Conservation (phyloP, 2,329 filamentous ascomycete genomes). For the Cercospora sp. region DNA sequence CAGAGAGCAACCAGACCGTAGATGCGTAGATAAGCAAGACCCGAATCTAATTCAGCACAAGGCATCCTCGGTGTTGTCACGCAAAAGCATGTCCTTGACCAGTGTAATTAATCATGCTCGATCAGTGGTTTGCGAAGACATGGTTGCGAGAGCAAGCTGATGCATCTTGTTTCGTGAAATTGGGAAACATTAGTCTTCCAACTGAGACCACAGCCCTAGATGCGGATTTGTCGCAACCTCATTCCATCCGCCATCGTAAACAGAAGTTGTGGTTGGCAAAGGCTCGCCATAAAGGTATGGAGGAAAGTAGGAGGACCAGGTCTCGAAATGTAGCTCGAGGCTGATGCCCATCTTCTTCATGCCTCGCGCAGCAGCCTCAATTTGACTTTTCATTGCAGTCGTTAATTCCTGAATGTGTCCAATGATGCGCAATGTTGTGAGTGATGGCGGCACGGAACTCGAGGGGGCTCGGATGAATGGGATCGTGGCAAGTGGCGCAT, state of each 20-base stretch:
- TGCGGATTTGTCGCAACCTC: neutral
- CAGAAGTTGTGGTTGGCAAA: constrained; percentile 10
- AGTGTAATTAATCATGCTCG: neutral
- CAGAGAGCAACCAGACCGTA: neutral
- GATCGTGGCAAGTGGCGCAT: constrained; percentile 7
- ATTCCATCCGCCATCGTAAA: constrained; percentile 11
- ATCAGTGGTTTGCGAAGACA: neutral
- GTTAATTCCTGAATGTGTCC: neutral
- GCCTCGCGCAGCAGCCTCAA: constrained; percentile 14
- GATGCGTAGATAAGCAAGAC: neutral
- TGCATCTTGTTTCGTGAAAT: no score
- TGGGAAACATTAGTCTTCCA: neutral
- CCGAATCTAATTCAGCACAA: neutral
- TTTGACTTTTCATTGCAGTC: neutral
- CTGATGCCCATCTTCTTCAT: constrained; percentile 13
- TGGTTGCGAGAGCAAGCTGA: neutral
- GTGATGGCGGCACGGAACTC: constrained; percentile 10
- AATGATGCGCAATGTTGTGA: constrained; percentile 12
- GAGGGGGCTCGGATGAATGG: constrained; percentile 28
- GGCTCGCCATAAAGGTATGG: constrained; percentile 29
- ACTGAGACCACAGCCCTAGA: neutral
- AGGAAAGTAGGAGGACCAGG: constrained; percentile 23
- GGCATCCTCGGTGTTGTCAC: neutral
- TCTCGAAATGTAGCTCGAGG: constrained; percentile 14
- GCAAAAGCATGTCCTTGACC: neutral